phyloP scores from a whole-genome alignment of 1,139 yeast species.

The Yamadazyma sp. region DNA sequence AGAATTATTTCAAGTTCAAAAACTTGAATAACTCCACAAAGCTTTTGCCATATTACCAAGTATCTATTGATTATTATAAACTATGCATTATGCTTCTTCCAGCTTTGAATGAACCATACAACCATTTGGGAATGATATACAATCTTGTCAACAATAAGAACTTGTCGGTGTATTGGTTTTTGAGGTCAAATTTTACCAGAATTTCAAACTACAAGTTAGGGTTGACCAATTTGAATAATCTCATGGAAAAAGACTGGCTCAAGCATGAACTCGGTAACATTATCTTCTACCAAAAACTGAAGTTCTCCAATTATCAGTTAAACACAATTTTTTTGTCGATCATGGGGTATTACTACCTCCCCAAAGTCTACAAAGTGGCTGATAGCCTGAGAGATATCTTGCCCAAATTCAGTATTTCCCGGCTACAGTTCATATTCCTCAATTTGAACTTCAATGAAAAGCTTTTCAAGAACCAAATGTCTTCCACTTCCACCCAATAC shows the following conservation, averaged over 20 bases:
- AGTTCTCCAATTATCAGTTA: slow-evolving; percentile 16
- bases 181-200: slow-evolving; percentile 59
- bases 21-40: slow-evolving; percentile 36
- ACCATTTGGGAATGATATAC: slow-evolving; percentile 62
- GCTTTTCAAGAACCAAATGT: slow-evolving; percentile 8
- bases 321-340: slow-evolving; percentile 27
- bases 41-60: slow-evolving; percentile 23
- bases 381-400: slow-evolving; percentile 20
- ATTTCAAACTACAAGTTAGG: slow-evolving; percentile 46
- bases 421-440: slow-evolving; percentile 29
- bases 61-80: slow-evolving; percentile 49
- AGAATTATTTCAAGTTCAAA: slow-evolving; percentile 36
- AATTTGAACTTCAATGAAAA: slow-evolving; percentile 17
- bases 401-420: slow-evolving; percentile 23
- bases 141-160: slow-evolving; percentile 35
- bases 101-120: slow-evolving; percentile 65
- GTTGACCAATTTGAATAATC: slow-evolving; percentile 33
- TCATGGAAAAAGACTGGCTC: slow-evolving; percentile 35
- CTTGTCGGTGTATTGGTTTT: slow-evolving; percentile 46
- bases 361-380: slow-evolving; percentile 27
- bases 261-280: slow-evolving; percentile 19
- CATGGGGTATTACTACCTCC: slow-evolving; percentile 30
- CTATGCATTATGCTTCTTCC: slow-evolving; percentile 58
- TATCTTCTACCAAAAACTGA: slow-evolving; percentile 12
- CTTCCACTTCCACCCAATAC: slow-evolving; percentile 2